Evolutionary conservation across 2,329 filamentous ascomycete species (phyloP).

Genomic region (Aphanoascus verrucosus): DNA sequence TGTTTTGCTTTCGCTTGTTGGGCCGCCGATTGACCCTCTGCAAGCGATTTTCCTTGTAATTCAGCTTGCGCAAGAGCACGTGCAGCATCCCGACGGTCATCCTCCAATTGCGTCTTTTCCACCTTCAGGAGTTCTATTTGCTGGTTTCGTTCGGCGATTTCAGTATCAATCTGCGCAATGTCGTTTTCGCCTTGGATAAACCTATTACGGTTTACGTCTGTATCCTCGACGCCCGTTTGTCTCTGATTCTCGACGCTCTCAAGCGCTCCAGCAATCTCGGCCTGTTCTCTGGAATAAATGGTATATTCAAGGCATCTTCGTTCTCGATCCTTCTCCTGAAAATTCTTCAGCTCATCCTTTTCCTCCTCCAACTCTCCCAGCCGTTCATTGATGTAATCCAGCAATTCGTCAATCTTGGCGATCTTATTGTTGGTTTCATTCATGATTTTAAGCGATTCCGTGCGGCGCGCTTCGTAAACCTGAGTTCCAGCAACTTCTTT

Average conservation of each 20-base stretch:
- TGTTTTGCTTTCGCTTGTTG: constrained; percentile 63
- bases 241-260: constrained; percentile 73
- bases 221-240: constrained; percentile 71
- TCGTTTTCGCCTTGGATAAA: constrained; percentile 71
- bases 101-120: constrained; percentile 77
- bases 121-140: constrained; percentile 74
- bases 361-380: constrained; percentile 87
- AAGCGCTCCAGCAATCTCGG: constrained; percentile 63
- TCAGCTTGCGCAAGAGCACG: constrained; percentile 76
- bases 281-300: constrained; percentile 81
- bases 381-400: constrained; percentile 85
- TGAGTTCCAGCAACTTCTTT: constrained; percentile 99
- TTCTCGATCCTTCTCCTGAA: constrained; percentile 90
- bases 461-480: constrained; percentile 83
- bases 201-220: constrained; percentile 65
- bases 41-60: constrained; percentile 67
- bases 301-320: constrained; percentile 88
- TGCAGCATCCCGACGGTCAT: constrained; percentile 73
- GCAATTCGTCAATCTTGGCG: constrained; percentile 82
- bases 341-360: constrained; percentile 87
- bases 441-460: constrained; percentile 95
- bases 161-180: constrained; percentile 62
- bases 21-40: constrained; percentile 69
- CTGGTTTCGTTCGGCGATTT: constrained; percentile 69
- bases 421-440: constrained; percentile 90